Base-by-base conservation (phyloP, 495 filamentous ascomycete species). In the Wilcoxina mikolae region DNA sequence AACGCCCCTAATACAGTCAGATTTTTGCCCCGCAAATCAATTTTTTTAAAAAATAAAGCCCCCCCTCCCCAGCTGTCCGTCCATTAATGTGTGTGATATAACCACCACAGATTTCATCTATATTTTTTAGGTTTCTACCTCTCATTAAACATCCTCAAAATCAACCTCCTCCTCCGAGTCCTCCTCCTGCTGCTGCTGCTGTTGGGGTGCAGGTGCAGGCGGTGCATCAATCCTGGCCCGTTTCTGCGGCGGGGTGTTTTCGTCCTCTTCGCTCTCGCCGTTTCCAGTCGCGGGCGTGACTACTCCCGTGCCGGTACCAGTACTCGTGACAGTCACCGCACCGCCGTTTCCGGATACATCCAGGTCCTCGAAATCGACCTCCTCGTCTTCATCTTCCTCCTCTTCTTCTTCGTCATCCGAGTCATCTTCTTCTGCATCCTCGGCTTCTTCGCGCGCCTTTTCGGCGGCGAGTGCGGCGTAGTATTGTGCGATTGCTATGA, bases 161-260 rank as follows among this genome's bases (percentile, higher is more conserved):
- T 81, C 79, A 15, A 79, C 59, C 44, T 81, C 80, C 35, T 82
- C 71, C 12, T 72, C 72, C 41, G 72, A 72, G 31, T 74, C 71
- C 29, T 72, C 72, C 1, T 67, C 60, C n/a, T n/a, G n/a, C n/a
- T n/a, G n/a, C n/a, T n/a, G n/a, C n/a, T n/a, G n/a, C n/a, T n/a
- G n/a, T n/a, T n/a, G n/a, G n/a, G 72, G 69, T n/a, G 65, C 67
- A 12, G 22, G 22, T 2, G 23, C 43, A 1, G 43, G n/a, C 0
- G 70, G 69, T 33, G 73, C 70, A 41, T 78, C 73, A 25, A 78
- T 65, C 65, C 75, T 77, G 28, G 75, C 72, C 59, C 75, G n/a
- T 74, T 69, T 81, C 81, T 3, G 69, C 58, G 2, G 72, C 71
- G 25, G 66, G 65, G 12, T 73, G 65, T 12, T n/a, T n/a, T 64